Percentiles rank a stretch among this genome's conserved stretches.
These are phyloP conservation scores for Chionographis japonica DNA, from an alignment of 106 monocot genomes.

Conservation along the genomic window DNA sequence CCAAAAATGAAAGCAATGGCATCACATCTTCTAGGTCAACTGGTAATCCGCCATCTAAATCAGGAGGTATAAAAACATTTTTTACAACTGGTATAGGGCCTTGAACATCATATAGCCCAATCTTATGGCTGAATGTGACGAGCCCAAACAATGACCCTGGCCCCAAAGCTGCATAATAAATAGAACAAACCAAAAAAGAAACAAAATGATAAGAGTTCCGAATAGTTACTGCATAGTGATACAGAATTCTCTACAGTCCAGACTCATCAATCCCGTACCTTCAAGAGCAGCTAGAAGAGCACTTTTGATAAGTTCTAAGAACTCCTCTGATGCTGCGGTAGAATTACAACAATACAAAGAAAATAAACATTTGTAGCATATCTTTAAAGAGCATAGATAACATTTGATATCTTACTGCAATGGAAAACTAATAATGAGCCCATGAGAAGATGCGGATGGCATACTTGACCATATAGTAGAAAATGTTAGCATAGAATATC, in stretches of 20 bases:
- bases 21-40: conserved; percentile 93
- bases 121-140: conserved; percentile 92
- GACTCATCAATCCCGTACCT: conserved; percentile 39
- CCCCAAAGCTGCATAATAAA: conserved; percentile 59
- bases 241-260: not conserved
- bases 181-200: conserved; percentile 4
- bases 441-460: too few relatives aligned
- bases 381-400: too few relatives aligned
- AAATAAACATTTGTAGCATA: not conserved
- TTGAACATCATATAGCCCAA: conserved; percentile 97
- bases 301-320: conserved; percentile 94
- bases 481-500: too few relatives aligned
- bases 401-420: too few relatives aligned
- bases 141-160: conserved; percentile 98
- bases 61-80: conserved; percentile 88
- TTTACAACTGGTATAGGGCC: conserved; percentile 92
- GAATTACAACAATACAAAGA: conserved; percentile 1
- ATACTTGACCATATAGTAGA: too few relatives aligned
- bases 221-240: not conserved
- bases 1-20: conserved; percentile 95
- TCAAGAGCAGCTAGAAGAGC: conserved; percentile 92
- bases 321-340: conserved; percentile 93
- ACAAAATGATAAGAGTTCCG: not conserved
- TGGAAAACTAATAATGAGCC: too few relatives aligned
- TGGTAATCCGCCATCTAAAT: conserved; percentile 52